Conservation (phyloP, 192 early-diverging fungal genomes). For the Piromyces finnis region DNA sequence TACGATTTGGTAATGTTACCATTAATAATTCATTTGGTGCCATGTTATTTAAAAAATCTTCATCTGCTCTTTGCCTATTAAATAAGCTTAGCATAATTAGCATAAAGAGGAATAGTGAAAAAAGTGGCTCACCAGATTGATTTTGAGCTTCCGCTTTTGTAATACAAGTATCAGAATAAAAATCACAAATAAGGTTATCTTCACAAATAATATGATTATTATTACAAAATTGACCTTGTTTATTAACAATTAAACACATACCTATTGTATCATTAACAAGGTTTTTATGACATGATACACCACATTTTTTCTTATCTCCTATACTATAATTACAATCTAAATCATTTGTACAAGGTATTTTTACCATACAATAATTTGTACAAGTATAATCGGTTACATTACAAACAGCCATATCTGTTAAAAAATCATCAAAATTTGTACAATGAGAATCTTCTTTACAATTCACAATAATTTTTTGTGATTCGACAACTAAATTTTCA, state of each 20-base stretch:
- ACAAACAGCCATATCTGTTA: neutral
- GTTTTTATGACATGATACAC: neutral
- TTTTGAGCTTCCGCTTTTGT: neutral
- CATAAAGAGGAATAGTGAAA: neutral
- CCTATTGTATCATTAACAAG: neutral
- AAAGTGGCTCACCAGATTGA: neutral
- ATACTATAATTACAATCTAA: neutral
- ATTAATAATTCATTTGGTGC: neutral
- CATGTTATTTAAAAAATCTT: neutral
- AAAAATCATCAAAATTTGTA: neutral
- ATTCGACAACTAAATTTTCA: no score
- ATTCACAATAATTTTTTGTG: neutral
- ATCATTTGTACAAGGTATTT: neutral
- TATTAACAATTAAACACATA: neutral
- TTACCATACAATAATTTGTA: neutral
- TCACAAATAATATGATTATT: neutral
- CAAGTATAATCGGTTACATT: neutral
- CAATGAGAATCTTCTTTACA: neutral
- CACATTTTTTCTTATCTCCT: neutral
- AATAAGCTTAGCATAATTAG: neutral
- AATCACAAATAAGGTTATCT: neutral
- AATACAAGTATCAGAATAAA: neutral
- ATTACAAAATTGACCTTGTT: neutral
- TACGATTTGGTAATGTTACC: neutral
- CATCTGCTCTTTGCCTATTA: neutral